Percentiles rank a stretch among this genome's conserved stretches.
These are phyloP conservation scores for Solanum hybrid DNA, from an alignment of 305 asterid species.

Conservation along the genomic window DNA sequence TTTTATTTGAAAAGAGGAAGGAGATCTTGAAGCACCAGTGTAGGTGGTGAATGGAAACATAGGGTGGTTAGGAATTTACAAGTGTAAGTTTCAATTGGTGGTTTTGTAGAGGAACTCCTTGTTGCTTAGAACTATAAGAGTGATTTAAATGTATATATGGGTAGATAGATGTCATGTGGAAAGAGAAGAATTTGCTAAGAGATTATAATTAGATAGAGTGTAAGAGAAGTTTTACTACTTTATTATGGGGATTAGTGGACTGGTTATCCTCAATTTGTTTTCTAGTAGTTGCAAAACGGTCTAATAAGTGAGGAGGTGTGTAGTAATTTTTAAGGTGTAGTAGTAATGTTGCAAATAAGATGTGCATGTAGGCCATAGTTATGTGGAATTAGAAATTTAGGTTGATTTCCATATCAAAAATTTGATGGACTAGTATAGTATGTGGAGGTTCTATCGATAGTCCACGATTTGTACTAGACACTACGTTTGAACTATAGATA, in stretches of 20 bases:
- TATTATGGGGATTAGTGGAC: not conserved
- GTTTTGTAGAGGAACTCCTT: not conserved
- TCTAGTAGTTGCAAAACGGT: not conserved
- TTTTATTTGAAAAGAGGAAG: no score
- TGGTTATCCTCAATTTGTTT: not conserved
- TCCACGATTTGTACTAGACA: not conserved
- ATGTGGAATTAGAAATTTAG: no score
- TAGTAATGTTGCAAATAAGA: not conserved
- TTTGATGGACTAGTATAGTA: no score
- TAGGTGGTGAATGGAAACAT: not conserved
- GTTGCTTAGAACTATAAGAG: not conserved
- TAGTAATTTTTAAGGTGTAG: not conserved
- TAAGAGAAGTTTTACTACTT: not conserved
- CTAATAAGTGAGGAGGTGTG: not conserved
- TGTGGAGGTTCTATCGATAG: not conserved
- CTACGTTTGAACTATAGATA: not conserved
- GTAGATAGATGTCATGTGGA: no score
- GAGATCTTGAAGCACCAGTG: no score
- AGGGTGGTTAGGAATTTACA: not conserved
- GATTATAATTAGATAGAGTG: not conserved
- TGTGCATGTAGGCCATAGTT: no score
- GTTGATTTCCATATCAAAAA: no score
- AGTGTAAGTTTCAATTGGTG: not conserved
- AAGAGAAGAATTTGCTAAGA: not conserved
- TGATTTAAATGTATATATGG: not conserved